Conservation (phyloP, 2,329 filamentous ascomycete species). For the Emmonsiellopsis sp. region DNA sequence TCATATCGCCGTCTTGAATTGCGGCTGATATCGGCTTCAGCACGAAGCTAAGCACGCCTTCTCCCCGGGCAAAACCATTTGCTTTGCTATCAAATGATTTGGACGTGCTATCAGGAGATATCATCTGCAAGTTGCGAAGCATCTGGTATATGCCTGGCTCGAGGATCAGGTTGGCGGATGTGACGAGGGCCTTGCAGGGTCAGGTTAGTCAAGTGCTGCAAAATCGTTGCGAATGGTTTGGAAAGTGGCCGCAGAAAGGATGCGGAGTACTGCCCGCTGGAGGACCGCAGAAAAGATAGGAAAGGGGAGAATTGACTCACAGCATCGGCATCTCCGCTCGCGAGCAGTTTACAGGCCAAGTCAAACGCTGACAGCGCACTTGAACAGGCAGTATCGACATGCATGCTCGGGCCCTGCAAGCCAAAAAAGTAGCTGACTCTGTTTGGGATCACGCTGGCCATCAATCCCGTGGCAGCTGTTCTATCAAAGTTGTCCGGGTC, state of each 20-base stretch:
- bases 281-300: not conserved
- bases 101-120: constrained; percentile 16
- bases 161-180: constrained; percentile 17
- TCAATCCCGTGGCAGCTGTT: not conserved
- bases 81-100: constrained; percentile 27
- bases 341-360: constrained; percentile 19
- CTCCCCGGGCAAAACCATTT: constrained; percentile 37
- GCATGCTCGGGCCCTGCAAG: constrained; percentile 19
- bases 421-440: constrained; percentile 22
- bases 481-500: not conserved
- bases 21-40: constrained; percentile 34
- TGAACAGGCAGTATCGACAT: constrained; percentile 22
- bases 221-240: not conserved
- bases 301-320: constrained; percentile 5
- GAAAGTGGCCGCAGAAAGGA: not conserved
- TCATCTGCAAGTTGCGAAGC: constrained; percentile 14
- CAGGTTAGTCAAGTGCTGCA: not conserved
- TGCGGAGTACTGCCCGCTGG: not conserved
- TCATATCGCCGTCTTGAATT: constrained; percentile 30
- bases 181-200: constrained; percentile 7
- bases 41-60: constrained; percentile 31
- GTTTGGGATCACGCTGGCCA: constrained; percentile 18
- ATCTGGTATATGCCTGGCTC: constrained; percentile 9
- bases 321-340: constrained; percentile 9
- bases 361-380: constrained; percentile 20